Percentiles rank a stretch among this genome's conserved stretches.
Evolutionary conservation across 352 stramenopile species (phyloP).

Genomic region (Elongisporangium undulatum): DNA sequence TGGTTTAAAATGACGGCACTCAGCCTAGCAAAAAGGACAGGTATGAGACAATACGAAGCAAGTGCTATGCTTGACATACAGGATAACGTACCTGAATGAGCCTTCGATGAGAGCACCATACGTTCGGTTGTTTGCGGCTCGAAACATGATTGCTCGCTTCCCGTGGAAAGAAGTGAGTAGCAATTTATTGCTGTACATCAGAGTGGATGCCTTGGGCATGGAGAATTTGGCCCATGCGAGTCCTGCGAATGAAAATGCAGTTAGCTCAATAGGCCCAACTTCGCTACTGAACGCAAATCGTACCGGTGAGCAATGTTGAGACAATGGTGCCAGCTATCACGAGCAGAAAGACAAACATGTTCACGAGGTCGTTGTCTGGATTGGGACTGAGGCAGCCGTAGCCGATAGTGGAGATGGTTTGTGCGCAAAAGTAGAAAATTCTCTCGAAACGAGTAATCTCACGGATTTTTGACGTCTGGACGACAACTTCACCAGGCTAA

Average conservation of each 20-base stretch:
- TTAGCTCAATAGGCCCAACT: background rate
- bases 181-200: constrained; percentile 48
- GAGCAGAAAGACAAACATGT: constrained; percentile 61
- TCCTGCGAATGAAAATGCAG: constrained; percentile 15
- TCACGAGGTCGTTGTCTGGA: constrained; percentile 36
- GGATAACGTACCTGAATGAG: constrained; percentile 48
- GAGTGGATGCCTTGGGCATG: constrained; percentile 40
- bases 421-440: constrained; percentile 56
- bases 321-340: constrained; percentile 33
- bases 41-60: background rate
- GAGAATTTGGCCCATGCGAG: constrained; percentile 66
- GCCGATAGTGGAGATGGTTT: constrained; percentile 59
- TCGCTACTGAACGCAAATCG: background rate
- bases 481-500: constrained; percentile 9
- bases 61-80: background rate
- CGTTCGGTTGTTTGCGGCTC: constrained; percentile 48
- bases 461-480: constrained; percentile 7
- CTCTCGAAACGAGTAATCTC: constrained; percentile 18
- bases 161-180: constrained; percentile 46
- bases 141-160: constrained; percentile 51
- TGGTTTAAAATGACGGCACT: constrained; percentile 51
- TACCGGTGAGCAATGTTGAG: constrained; percentile 50
- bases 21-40: constrained; percentile 16
- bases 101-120: constrained; percentile 50
- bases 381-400: constrained; percentile 43